Conservation (phyloP, 208 protist species). For the Trypanosoma rangeli region DNA sequence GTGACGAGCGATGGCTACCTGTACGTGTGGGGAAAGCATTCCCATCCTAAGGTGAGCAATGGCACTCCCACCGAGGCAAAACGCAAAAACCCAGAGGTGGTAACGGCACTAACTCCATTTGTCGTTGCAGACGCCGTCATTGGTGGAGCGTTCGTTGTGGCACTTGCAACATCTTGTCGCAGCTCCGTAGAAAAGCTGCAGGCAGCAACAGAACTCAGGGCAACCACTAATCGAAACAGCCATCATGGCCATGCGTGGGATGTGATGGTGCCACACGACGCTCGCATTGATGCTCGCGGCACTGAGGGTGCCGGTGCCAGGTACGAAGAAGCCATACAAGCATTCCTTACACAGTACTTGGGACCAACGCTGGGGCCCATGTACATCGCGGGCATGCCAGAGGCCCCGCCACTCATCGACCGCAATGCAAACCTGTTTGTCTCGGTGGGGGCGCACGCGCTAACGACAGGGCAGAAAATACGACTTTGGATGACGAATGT, state of each 20-base stretch:
- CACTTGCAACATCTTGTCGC: slow-evolving; percentile 30
- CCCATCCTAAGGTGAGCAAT: slow-evolving; percentile 51
- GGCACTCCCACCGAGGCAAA: slow-evolving; percentile 38
- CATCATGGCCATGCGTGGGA: slow-evolving; percentile 41
- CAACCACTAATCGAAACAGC: not conserved
- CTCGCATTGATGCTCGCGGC: slow-evolving; percentile 27
- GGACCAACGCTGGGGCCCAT: slow-evolving; percentile 33
- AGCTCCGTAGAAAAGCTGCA: slow-evolving; percentile 6
- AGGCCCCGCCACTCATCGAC: slow-evolving; percentile 37
- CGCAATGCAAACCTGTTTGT: slow-evolving; percentile 35
- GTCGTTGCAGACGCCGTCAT: slow-evolving; percentile 33
- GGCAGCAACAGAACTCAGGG: not conserved
- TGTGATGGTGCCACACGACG: slow-evolving; percentile 76
- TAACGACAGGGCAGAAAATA: slow-evolving; percentile 68
- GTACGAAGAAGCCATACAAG: slow-evolving; percentile 51
- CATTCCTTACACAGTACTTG: slow-evolving; percentile 66
- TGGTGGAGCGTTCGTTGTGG: slow-evolving; percentile 64
- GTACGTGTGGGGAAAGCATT: slow-evolving; percentile 82
- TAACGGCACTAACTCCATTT: slow-evolving; percentile 41
- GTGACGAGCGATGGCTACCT: slow-evolving; percentile 41
- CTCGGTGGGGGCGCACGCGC: slow-evolving; percentile 30
- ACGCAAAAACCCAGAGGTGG: slow-evolving; percentile 27
- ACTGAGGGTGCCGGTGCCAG: slow-evolving; percentile 6
- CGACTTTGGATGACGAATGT: slow-evolving; percentile 88
- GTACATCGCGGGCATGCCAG: slow-evolving; percentile 47